Percentiles rank a stretch among this genome's conserved stretches.
Conservation (phyloP, 495 filamentous ascomycete species). For the Podospora fimiseda region DNA sequence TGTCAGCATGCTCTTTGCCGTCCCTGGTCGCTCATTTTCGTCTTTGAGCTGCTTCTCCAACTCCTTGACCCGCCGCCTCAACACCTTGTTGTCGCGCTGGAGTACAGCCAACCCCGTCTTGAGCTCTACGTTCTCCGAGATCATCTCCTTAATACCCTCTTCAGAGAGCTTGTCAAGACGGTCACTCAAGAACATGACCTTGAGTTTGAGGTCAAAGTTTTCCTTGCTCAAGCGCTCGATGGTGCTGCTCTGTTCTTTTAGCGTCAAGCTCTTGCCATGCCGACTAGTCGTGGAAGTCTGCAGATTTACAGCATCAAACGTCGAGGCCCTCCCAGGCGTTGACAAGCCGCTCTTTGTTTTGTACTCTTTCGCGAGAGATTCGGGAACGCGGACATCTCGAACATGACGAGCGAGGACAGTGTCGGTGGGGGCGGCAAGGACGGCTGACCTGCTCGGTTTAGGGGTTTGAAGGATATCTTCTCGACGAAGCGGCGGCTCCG, state of each 20-base stretch:
- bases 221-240: conserved; percentile 93
- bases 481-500: conserved; percentile 18
- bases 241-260: conserved; percentile 95
- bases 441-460: conserved; percentile 41
- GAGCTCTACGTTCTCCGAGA: conserved; percentile 91
- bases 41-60: conserved; percentile 80
- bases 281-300: conserved; percentile 45
- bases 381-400: conserved; percentile 81
- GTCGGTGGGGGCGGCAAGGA: conserved; percentile 62
- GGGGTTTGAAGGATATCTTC: conserved; percentile 36
- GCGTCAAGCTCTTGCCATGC: conserved; percentile 72
- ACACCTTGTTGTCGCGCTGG: conserved; percentile 77
- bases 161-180: conserved; percentile 88
- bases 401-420: conserved; percentile 85
- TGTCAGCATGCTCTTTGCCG: conserved; percentile 40
- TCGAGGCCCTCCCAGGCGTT: conserved; percentile 48
- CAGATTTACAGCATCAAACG: conserved; percentile 40
- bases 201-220: conserved; percentile 96
- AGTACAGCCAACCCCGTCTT: conserved; percentile 81
- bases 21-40: conserved; percentile 55
- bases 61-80: conserved; percentile 73
- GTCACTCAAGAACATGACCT: conserved; percentile 94
- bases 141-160: conserved; percentile 95
- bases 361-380: conserved; percentile 80
- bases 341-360: conserved; percentile 50